Conservation (phyloP, 768 basidiomycete species). For the Lactarius indigo region DNA sequence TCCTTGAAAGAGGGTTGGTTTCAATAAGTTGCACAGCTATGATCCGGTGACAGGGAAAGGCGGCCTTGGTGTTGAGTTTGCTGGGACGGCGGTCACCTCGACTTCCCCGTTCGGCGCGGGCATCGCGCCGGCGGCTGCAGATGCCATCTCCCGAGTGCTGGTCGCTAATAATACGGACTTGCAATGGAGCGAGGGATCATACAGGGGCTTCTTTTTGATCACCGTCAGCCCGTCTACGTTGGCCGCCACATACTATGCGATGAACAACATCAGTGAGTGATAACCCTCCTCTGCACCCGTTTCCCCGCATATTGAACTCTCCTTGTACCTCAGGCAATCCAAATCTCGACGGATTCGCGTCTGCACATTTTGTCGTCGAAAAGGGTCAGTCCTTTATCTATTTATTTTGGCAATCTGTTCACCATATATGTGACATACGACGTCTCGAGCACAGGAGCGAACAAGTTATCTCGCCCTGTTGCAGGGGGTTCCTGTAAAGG, state of each 20-base stretch:
- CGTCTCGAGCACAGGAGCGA: conserved; percentile 35
- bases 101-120: conserved; percentile 43
- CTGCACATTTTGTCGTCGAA: conserved; percentile 42
- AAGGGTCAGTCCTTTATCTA: conserved; percentile 20
- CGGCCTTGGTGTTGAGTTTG: conserved; percentile 57
- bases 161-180: conserved; percentile 46
- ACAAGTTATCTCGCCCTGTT: conserved; percentile 47
- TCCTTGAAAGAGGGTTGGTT: neutral
- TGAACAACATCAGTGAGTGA: conserved; percentile 47
- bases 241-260: conserved; percentile 53
- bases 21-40: conserved; percentile 35
- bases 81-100: conserved; percentile 57
- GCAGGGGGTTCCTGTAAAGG: conserved; percentile 44
- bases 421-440: neutral
- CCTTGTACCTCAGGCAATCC: conserved; percentile 34
- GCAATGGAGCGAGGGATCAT: conserved; percentile 60
- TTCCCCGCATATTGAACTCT: neutral
- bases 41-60: conserved; percentile 46
- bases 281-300: too few species aligned
- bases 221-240: conserved; percentile 43
- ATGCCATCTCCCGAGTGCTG: conserved; percentile 37
- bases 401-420: conserved; percentile 6
- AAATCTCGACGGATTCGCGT: conserved; percentile 45
- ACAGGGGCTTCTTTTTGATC: conserved; percentile 57
- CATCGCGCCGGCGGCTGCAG: conserved; percentile 38